These are phyloP conservation scores for Hortiboletus campestris DNA, from an alignment of 768 basidiomycete genomes.

Conservation along the genomic window DNA sequence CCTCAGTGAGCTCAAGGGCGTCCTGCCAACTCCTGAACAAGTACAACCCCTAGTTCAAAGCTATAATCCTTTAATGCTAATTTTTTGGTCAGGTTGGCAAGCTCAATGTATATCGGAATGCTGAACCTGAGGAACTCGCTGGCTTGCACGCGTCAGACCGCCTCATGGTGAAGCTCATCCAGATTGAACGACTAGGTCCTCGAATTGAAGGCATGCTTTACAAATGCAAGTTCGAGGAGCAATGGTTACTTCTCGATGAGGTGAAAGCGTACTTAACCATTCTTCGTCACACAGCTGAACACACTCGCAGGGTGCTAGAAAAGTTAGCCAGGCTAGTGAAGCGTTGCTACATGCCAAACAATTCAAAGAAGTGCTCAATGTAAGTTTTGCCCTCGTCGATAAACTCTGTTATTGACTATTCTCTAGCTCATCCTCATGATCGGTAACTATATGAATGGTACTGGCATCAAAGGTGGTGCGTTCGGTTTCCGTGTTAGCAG, in stretches of 20 bases:
- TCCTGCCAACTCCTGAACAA: constrained; percentile 90
- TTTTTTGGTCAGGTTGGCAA: constrained; percentile 65
- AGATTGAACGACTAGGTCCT: constrained; percentile 84
- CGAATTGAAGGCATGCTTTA: constrained; percentile 97
- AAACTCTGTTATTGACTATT: constrained; percentile 1
- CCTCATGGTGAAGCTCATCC: constrained; percentile 94
- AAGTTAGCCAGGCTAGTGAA: constrained; percentile 77
- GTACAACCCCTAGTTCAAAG: constrained; percentile 35
- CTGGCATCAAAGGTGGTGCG: constrained; percentile 93
- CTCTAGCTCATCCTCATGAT: constrained; percentile 83
- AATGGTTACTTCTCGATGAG: constrained; percentile 77
- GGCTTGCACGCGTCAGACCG: constrained; percentile 93
- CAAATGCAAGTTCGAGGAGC: constrained; percentile 84
- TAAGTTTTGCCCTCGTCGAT: constrained; percentile 34
- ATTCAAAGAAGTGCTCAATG: constrained; percentile 89
- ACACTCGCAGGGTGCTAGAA: constrained; percentile 64
- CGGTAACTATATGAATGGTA: constrained; percentile 98
- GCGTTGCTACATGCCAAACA: constrained; percentile 76
- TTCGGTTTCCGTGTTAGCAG: constrained; percentile 97
- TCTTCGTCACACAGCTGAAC: constrained; percentile 3
- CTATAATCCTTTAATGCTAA: background rate
- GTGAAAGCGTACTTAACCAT: constrained; percentile 37
- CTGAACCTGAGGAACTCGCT: constrained; percentile 82
- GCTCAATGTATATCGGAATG: constrained; percentile 83
- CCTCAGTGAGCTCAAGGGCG: constrained; percentile 81